Evolutionary conservation across 768 basidiomycete genomes (phyloP), one percentile per base, ranked within the genome.

Genomic region (Hypholoma fasciculare): DNA sequence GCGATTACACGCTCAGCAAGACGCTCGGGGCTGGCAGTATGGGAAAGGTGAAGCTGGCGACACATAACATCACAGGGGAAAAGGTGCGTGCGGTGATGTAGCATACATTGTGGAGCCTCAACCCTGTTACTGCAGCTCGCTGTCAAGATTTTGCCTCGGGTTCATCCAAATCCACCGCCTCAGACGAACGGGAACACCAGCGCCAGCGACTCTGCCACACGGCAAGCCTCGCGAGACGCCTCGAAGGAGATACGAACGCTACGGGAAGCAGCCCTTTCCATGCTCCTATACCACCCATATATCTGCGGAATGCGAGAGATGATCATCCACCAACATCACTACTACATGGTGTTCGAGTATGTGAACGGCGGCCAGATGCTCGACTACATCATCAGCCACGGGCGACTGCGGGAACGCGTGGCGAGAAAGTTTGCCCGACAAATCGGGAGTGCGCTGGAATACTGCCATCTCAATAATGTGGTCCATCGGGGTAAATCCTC

Each of bases 291-390:
- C 69, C 97, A 99, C 69, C 97, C 97, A 2, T 98, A 98, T 73
- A 93, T 99, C 70, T 98, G 96, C 71, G 97, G 97, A 56, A 99
- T 98, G 96, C 90, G 94, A 64, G 94, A 96, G 77, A 95, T 99
- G 90, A 94, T 98, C 70, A 80, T 95, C 23, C 96, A 98, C 76
- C 92, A 93, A 60, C 89, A 99, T 67, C 96, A 99, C 74, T 98
- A 98, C 77, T 99, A 98, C 80, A 98, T 99, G 94, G 93, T 98
- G 9, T 94, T 92, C 71, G 97, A 99, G 73, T 98, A 97, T 72
- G 93, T 98, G 74, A 96, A 95, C 65, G 97, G 97, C 34, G 97
- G 97, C 0, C 97, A 99, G 80, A 95, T 99, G 94, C 86, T 99
- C 63, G 97, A 99, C 82, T 99, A 96, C 72, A 98, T 99, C 77